Conservation (phyloP, 2,329 filamentous ascomycete species). For the Alternaria alternata region DNA sequence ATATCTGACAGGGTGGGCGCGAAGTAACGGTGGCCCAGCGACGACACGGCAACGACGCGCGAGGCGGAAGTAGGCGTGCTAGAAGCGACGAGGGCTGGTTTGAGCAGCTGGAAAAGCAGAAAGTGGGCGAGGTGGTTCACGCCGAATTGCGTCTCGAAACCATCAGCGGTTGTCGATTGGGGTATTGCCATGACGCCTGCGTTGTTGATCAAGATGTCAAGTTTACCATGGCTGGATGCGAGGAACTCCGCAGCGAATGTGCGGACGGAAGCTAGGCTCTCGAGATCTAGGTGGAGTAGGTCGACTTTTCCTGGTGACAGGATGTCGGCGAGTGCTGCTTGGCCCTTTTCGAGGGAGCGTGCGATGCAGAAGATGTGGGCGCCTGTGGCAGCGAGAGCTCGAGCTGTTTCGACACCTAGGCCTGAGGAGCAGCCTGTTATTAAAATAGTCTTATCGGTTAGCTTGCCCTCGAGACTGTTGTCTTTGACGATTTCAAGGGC, state of each 20-base stretch:
- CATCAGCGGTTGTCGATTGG: not conserved
- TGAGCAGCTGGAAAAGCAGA: not conserved
- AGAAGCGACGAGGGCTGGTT: not conserved
- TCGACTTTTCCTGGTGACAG: not conserved
- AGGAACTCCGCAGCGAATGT: not conserved
- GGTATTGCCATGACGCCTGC: not conserved
- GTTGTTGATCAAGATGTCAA: not conserved
- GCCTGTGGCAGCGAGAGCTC: conserved; percentile 56
- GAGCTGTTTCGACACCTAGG: conserved; percentile 36
- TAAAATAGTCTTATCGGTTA: conserved; percentile 37
- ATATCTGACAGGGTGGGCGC: not conserved
- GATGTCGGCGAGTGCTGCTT: conserved; percentile 15
- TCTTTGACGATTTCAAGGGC: not conserved
- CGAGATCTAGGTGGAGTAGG: not conserved
- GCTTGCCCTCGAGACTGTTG: not conserved
- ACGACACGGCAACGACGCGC: not conserved
- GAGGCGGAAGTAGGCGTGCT: not conserved
- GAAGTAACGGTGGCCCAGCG: not conserved
- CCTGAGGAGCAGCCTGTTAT: conserved; percentile 39
- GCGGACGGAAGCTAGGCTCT: not conserved
- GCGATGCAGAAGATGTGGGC: conserved; percentile 57
- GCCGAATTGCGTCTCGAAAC: not conserved
- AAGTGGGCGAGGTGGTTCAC: not conserved
- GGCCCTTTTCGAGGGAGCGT: conserved; percentile 40
- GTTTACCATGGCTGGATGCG: not conserved